Conservation (phyloP, 2,329 filamentous ascomycete genomes). For the Talaromyces sp. region DNA sequence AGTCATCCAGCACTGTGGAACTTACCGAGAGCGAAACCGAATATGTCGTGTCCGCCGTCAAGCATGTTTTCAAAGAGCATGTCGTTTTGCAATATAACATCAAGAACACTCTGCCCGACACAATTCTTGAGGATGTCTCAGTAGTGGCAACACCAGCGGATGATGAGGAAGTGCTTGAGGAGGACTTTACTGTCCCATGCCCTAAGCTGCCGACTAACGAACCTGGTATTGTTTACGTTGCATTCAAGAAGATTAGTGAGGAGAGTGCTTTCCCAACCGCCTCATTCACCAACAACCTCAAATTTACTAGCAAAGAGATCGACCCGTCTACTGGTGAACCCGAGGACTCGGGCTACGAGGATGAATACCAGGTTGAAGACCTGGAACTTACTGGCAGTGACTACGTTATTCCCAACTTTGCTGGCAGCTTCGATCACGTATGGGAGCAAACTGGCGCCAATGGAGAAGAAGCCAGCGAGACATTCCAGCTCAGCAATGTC, state of each 20-base stretch:
- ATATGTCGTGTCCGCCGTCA: constrained; percentile 88
- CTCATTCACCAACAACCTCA: constrained; percentile 86
- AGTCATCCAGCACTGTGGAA: constrained; percentile 79
- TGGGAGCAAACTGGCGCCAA: constrained; percentile 91
- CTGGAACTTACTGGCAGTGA: constrained; percentile 87
- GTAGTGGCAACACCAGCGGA: constrained; percentile 74
- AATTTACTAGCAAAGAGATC: constrained; percentile 97
- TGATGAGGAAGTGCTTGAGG: constrained; percentile 69
- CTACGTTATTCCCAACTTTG: constrained; percentile 89
- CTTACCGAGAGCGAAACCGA: constrained; percentile 96
- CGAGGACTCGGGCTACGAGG: constrained; percentile 88
- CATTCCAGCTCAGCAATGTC: constrained; percentile 76
- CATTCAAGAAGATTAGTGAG: constrained; percentile 78
- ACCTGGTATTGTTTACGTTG: constrained; percentile 90
- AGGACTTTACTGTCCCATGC: constrained; percentile 90
- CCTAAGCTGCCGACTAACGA: constrained; percentile 77
- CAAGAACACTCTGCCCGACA: constrained; percentile 92
- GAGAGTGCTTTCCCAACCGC: constrained; percentile 71
- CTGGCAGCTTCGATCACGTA: constrained; percentile 88
- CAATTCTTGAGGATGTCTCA: constrained; percentile 83
- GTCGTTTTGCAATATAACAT: constrained; percentile 94
- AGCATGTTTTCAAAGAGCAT: constrained; percentile 97
- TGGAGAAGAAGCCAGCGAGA: constrained; percentile 87
- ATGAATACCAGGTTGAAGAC: constrained; percentile 95
- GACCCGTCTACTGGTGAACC: constrained; percentile 90